Evolutionary conservation across 345 rosid species (phyloP), one percentile per base, ranked within the genome.

Genomic region (Gossypium arboreum): DNA sequence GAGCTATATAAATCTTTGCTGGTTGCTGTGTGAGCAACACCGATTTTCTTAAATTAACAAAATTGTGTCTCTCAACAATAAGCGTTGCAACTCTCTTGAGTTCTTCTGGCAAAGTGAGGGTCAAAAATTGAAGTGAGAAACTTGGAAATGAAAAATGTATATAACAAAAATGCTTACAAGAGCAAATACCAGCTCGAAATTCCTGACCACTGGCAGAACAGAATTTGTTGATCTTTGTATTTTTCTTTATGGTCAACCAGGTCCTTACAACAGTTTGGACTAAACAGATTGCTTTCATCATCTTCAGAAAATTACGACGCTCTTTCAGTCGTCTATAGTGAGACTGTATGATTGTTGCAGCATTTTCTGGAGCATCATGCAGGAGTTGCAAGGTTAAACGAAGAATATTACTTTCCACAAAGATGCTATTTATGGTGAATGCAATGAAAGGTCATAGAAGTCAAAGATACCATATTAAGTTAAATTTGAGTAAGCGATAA

Each of bases 281-380:
- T 79, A 81, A 78, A 45, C 64, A 71, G 76, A 86, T 73, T 39
- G 85, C 89, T 76, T 78, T 75, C 80, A 41, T 80, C 43, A 51
- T 78, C 90, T 90, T 90, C 80, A 80, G 73, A 81, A 81, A 90
- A 22, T 78, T 83, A 25, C 24, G 74, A 75, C 79, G 87, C 22
- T 78, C 91, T 39, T 67, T 64, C 65, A 77, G 80, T 76, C 85
- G 81, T 82, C 94, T 88, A 68, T 83, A 79, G 62, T 73, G 81
- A 27, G 91, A 83, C 83, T 94, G 97, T 80, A 94, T 90, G 76
- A 82, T 79, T 76, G 44, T 77, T 76, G 91, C 93, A 24, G 96
- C 92, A 80, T 45, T 81, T 74, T 86, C 94, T 90, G 75, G 79
- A 78, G 73, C 64, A 79, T 63, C 20, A 73, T 13, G 63, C 34